Evolutionary conservation across 2,329 filamentous ascomycete genomes (phyloP).

Genomic region (Thielaviopsis euricoi): DNA sequence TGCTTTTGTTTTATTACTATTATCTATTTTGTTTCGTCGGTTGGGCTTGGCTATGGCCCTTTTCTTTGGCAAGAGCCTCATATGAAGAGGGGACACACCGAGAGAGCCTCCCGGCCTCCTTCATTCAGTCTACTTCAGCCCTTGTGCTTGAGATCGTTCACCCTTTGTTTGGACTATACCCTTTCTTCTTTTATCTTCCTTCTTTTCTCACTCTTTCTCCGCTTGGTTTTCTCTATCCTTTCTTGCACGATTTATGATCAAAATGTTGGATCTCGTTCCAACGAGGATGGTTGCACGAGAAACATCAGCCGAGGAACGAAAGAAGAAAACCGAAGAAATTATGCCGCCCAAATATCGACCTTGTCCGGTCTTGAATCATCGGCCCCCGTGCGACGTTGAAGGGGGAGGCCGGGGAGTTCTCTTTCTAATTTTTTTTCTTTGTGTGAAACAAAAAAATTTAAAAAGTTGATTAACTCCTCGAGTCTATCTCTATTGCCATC

Average conservation of each 20-base stretch:
- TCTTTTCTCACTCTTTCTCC: neutral
- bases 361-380: neutral
- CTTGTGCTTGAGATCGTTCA: neutral
- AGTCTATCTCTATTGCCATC: neutral
- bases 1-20: neutral
- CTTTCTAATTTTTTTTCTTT: neutral
- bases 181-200: neutral
- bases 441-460: neutral
- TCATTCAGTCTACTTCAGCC: neutral
- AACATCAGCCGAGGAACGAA: neutral
- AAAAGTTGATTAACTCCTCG: neutral
- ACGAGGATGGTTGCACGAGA: neutral
- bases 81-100: neutral
- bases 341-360: neutral
- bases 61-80: neutral
- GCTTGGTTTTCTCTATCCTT: neutral
- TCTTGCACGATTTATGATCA: neutral
- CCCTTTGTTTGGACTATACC: neutral
- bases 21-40: neutral
- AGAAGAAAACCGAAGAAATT: neutral
- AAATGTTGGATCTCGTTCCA: no score
- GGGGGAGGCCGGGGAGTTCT: neutral
- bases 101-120: neutral
- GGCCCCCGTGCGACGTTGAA: neutral
- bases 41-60: no score